Evolutionary conservation across 2,329 filamentous ascomycete genomes (phyloP), one percentile per base, ranked within the genome.

Genomic region (Botrytis squamosa): DNA sequence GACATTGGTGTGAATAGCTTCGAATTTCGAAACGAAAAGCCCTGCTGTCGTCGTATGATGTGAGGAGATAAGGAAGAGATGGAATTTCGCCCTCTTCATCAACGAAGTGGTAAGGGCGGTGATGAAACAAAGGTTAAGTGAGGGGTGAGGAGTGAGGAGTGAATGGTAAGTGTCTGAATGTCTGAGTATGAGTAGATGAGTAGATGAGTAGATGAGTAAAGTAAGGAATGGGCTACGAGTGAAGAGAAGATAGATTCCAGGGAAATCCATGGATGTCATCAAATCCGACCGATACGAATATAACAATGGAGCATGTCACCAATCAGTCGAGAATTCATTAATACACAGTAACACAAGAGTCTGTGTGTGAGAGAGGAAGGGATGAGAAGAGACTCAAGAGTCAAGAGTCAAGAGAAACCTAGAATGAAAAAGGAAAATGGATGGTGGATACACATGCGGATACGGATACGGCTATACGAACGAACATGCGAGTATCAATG

Each of bases 1-100:
- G 10, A 49, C n/a, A 14, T 25, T 36, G 14, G 25, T 49, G 63
- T 36, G 63, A 66, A 66, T 66, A 66, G 63, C 63, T 66, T 66
- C 63, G 20, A 49, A 18, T 33, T 49, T 36, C 42, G 63, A 66
- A 66, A 66, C 63, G 29, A 49, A 49, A 18, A 66, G 63, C 63
- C 63, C 29, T 33, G 42, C 42, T 36, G 6, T 49, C 63, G 25
- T 49, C 18, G 29, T 36, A 5, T 16, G 9, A 3, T 4, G 4
- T 6, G 12, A 18, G 44, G n/a, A 36, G 42, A 49, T 9, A 9
- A 33, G 55, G n/a, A 22, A 20, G 29, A 40, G 60, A n/a, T 10
- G 14, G 36, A 16, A n/a, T n/a, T 63, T 8, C 14, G 4, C 60
- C 36, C 60, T n/a, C 60, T 18, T 9, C 36, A 12, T 40, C 60